Evolutionary conservation across 768 basidiomycete genomes (phyloP).

Genomic region (Coprinopsis cinerea): DNA sequence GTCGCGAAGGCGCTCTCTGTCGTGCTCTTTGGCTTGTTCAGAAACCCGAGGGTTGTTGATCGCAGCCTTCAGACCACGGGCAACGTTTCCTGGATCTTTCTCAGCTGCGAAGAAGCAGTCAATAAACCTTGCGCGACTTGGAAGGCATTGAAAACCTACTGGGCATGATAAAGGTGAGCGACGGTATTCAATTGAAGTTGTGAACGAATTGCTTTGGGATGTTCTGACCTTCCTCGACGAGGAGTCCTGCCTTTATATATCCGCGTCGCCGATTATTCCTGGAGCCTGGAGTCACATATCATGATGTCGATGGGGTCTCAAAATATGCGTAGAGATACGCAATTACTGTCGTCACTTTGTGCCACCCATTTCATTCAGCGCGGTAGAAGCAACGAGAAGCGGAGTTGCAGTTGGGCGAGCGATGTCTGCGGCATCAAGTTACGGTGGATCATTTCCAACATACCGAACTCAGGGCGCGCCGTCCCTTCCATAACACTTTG

Average conservation of each 20-base stretch:
- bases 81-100: slow-evolving; percentile 37
- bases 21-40: slow-evolving; percentile 38
- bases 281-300: neutral
- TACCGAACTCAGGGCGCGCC: no score
- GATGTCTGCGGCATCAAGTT: no score
- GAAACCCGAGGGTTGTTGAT: slow-evolving; percentile 47
- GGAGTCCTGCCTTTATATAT: neutral
- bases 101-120: neutral
- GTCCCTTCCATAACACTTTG: no score
- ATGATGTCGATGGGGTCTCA: slow-evolving; percentile 1
- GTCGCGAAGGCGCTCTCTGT: slow-evolving; percentile 31
- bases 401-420: no score
- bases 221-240: no score
- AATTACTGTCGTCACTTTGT: neutral
- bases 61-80: slow-evolving; percentile 45
- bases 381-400: neutral
- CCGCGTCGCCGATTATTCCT: neutral
- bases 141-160: neutral
- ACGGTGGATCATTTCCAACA: no score
- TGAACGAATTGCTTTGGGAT: neutral
- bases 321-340: neutral
- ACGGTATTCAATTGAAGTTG: neutral
- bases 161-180: neutral
- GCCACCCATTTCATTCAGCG: neutral
- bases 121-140: neutral